Conservation (phyloP, 352 stramenopile species). For the Globisporangium uncinulatum region DNA sequence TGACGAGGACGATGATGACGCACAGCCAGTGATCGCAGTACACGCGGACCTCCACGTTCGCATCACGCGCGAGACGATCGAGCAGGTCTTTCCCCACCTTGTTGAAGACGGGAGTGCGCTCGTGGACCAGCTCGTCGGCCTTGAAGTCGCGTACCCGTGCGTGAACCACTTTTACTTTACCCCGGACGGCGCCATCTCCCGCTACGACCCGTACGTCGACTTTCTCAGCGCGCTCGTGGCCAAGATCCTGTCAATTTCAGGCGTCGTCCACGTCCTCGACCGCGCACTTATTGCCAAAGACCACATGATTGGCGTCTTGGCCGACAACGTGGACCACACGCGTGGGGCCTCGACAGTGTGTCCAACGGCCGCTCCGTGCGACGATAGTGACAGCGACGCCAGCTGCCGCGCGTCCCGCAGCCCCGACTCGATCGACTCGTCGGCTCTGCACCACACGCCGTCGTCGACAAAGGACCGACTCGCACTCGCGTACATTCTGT, state of each 20-base stretch:
- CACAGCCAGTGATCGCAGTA: conserved; percentile 23
- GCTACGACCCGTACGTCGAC: conserved; percentile 35
- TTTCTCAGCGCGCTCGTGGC: conserved; percentile 26
- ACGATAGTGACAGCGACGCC: neutral
- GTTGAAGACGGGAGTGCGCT: conserved; percentile 22
- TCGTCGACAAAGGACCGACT: neutral
- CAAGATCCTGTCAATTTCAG: conserved; percentile 20
- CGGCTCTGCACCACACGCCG: neutral
- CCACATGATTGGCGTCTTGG: conserved; percentile 31
- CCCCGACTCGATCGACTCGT: neutral
- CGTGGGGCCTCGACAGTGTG: neutral
- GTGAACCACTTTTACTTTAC: conserved; percentile 44
- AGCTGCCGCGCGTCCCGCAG: neutral
- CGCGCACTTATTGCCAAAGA: conserved; percentile 33
- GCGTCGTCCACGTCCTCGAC: conserved; percentile 26
- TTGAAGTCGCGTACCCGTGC: conserved; percentile 38
- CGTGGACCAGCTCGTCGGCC: conserved; percentile 31
- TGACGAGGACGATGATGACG: neutral
- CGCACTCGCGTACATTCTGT: conserved; percentile 7
- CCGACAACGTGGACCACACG: neutral
- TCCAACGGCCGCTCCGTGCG: too few species aligned
- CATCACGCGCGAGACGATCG: conserved; percentile 43
- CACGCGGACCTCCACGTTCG: conserved; percentile 28
- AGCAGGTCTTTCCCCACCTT: conserved; percentile 44
- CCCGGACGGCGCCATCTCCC: conserved; percentile 29